Conservation (phyloP, 805 yeast genomes). For the Saccharomyces kudriavzevii region DNA sequence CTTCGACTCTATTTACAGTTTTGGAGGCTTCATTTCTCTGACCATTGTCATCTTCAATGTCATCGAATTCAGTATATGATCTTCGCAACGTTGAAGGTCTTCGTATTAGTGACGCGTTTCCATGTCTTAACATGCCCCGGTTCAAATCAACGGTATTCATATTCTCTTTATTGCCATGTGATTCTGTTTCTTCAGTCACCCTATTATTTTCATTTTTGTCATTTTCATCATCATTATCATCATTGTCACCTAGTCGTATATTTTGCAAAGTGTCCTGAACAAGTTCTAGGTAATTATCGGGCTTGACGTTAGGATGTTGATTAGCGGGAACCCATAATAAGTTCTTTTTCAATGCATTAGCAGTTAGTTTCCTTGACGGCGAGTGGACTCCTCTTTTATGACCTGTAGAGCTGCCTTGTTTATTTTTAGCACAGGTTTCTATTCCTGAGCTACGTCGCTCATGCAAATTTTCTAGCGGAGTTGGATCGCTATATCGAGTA, state of each 20-base stretch:
- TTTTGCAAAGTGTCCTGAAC: constrained; percentile 39
- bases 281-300: constrained; percentile 69
- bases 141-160: background rate
- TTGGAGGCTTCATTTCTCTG: constrained; percentile 26
- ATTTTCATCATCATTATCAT: constrained; percentile 14
- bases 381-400: background rate
- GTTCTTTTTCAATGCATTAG: constrained; percentile 32
- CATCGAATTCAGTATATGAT: constrained; percentile 23
- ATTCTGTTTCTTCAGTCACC: background rate
- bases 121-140: background rate
- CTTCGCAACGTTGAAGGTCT: constrained; percentile 26
- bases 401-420: background rate
- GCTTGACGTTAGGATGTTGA: constrained; percentile 86
- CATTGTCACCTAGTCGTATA: constrained; percentile 12
- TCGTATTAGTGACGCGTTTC: constrained; percentile 19
- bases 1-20: background rate
- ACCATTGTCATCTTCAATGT: constrained; percentile 27
- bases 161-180: constrained; percentile 9
- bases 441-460: background rate
- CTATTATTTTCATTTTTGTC: constrained; percentile 16
- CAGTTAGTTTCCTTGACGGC: background rate
- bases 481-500: background rate
- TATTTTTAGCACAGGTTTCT: background rate
- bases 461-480: background rate
- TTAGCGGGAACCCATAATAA: constrained; percentile 92